Base-by-base conservation (phyloP, 441 rosid species). In the Pelargonium citronellum region DNA sequence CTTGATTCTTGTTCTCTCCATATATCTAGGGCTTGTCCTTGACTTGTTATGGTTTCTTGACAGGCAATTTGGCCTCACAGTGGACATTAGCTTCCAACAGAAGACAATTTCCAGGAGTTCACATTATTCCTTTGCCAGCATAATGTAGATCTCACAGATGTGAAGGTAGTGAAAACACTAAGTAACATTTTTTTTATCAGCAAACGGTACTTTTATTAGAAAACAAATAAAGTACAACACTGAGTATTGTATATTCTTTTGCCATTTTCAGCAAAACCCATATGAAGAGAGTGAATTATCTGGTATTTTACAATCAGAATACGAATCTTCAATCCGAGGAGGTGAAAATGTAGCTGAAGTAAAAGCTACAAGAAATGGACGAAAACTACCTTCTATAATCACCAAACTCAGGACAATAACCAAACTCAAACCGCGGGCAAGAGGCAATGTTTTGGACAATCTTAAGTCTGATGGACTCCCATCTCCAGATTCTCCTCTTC, bases 1-100 rank as follows among this genome's bases (percentile, higher is more conserved):
- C 12, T 20, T 7, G 49, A 12, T 16, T 67, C 17, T 57, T 65
- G 9, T 64, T 3, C 16, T n/a, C 24, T 49, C 57, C 4, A 12
- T 49, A n/a, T n/a, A n/a, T n/a, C n/a, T n/a, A n/a, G 37, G 60
- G 5, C 5, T 53, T 53, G 7, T 53, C 16, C 6, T 13, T 13
- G 34, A 27, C 46, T 69, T 10, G 6, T 57, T 64, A 24, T 15
- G 13, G 10, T 17, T n/a, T 49, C 6, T 71, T 24, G 67, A 72
- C 83, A 93, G 90, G 96, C 89, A 46, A 93, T 95, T 77, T 95
- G 97, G 99, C 93, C 95, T 74, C 98, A 95, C 72, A 95, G 99
- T 58, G 99, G 97, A 67, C 99, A 95, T 80, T 95, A 95, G 86
- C 90, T 80, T 51, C 99, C 99, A 0, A 95, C 98, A 0, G 87